Evolutionary conservation across 371 early-diverging fungal genomes (phyloP), one percentile per base, ranked within the genome.

Genomic region (Mortierella sp.): DNA sequence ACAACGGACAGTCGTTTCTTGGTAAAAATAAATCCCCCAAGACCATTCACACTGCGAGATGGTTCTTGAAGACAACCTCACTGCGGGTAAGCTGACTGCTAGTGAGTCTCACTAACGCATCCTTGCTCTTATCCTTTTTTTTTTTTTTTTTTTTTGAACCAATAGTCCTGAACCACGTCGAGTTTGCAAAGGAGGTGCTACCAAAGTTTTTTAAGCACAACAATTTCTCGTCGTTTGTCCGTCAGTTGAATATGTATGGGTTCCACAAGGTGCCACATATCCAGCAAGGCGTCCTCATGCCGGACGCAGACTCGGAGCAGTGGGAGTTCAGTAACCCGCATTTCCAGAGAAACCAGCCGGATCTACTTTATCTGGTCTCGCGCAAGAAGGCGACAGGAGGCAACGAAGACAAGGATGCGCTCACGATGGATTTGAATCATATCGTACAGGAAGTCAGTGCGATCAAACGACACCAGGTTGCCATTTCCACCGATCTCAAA

Each of bases 221-320:
- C 79, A 97, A 97, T 73, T 93, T 96, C 65, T 91, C 93, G 23
- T 92, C 92, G 11, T 98, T 97, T 90, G 96, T 97, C 9, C 87
- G 97, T 12, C 98, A 97, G 79, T 86, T 98, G 12, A 98, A 98
- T 69, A 96, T 95, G 93, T 94, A 94, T 64, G 96, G 93, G 15
- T 92, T 90, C 56, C 88, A 91, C 64, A 95, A 95, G 58, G 87
- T 93, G 9, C 92, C 93, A 1, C 93, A 93, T 75, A 80, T 94
- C 34, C 89, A 92, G 61, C 90, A 91, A 54, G 94, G 94, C 11
- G 90, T 90, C 3, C 80, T 93, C 12, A 84, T 85, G 50, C 83
- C 85, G 1, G 86, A 87, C 32, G 75, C 89, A 14, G 93, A 70
- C n/a, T 70, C 84, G 19, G 88, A 83, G 49, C 82, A 82, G 24